A percentile compares a stretch with the other conserved stretches of the same genome.
Conservation (phyloP, 176 grass and related monocot genomes). For the Avena eriantha region DNA sequence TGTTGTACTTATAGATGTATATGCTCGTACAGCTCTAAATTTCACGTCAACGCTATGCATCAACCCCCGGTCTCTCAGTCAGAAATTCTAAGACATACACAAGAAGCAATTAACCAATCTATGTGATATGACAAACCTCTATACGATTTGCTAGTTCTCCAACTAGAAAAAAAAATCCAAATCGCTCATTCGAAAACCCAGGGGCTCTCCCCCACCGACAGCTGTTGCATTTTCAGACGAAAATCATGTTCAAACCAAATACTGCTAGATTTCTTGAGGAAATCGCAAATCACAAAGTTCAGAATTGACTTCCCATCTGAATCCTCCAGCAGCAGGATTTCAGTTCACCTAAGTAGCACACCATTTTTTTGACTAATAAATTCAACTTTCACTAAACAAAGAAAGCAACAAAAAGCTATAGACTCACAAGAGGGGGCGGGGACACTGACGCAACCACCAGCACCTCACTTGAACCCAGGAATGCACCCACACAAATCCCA, state of each 20-base stretch:
- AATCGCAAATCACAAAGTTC: constrained; percentile 9
- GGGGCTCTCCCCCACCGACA: background rate
- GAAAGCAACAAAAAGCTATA: background rate
- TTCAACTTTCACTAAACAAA: constrained; percentile 3
- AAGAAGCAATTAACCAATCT: background rate
- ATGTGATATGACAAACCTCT: background rate
- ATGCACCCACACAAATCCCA: constrained; percentile 45
- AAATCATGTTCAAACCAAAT: background rate
- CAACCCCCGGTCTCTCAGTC: background rate
- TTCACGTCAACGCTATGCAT: background rate
- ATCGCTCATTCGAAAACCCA: background rate
- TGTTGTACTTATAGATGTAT: background rate
- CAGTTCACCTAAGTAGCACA: background rate
- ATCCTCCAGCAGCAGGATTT: constrained; percentile 12
- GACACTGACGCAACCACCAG: background rate
- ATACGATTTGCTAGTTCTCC: background rate
- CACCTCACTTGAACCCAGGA: constrained; percentile 39
- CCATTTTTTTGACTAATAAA: background rate
- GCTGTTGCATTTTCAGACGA: background rate
- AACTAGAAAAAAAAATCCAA: background rate
- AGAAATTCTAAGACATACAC: background rate
- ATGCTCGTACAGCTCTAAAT: background rate
- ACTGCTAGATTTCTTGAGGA: background rate
- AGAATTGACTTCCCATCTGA: background rate
- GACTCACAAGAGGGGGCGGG: background rate